A percentile compares a stretch with the other conserved stretches of the same genome.
Conservation (phyloP, 73 alveolate species). For the Stentor roeselii region DNA sequence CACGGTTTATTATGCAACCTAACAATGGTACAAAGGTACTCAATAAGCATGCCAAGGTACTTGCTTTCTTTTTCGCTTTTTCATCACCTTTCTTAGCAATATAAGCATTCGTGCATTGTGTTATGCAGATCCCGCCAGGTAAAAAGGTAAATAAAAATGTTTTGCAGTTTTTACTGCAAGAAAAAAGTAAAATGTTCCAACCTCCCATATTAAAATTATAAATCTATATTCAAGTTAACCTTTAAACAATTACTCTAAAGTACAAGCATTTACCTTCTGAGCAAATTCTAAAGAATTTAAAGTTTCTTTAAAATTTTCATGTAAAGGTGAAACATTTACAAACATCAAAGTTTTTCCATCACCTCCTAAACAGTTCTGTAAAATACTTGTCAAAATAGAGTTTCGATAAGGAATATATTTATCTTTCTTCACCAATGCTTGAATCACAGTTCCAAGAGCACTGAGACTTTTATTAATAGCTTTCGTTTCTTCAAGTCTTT, state of each 20-base stretch:
- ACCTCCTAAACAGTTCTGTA: constrained; percentile 90
- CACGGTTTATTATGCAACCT: no score
- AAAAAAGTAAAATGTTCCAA: no score
- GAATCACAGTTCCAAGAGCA: constrained; percentile 75
- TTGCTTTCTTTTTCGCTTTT: no score
- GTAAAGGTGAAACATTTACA: constrained; percentile 86
- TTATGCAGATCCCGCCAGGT: no score
- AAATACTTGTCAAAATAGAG: constrained; percentile 65
- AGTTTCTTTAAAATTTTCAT: background rate
- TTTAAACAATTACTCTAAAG: background rate
- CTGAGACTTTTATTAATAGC: constrained; percentile 66
- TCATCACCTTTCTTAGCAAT: no score
- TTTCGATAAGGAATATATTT: constrained; percentile 81
- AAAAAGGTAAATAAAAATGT: no score
- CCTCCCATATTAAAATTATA: no score
- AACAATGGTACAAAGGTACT: no score
- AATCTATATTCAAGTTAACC: no score
- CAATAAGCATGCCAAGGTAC: no score
- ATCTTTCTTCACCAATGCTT: constrained; percentile 77
- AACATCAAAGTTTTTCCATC: constrained; percentile 92
- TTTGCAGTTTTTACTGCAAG: no score
- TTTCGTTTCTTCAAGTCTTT: constrained; percentile 76
- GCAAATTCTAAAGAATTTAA: background rate
- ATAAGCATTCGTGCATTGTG: no score
- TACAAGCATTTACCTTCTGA: constrained; percentile 10